Evolutionary conservation across 345 rosid species (phyloP), one percentile per base, ranked within the genome.

Genomic region (Conringia planisiliqua): DNA sequence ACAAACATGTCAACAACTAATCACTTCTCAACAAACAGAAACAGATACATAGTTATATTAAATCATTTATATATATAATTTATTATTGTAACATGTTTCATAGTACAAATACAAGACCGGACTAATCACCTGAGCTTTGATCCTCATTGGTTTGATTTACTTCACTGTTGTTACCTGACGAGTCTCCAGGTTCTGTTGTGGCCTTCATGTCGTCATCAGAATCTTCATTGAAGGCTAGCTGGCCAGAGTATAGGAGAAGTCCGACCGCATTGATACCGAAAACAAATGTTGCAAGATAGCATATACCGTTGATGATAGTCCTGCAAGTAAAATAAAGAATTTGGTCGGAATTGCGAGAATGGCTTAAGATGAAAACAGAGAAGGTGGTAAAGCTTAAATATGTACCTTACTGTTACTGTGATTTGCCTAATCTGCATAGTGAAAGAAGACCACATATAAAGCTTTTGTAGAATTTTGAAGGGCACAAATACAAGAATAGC

Each of bases 271-370:
- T 94, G 79, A 92, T 36, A 63, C 98, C 96, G 3, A 94, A 91
- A 68, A 91, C 97, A 78, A 88, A 95, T 16, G 99, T 92, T 10
- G 97, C 96, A 17, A 95, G 97, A 80, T 95, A 92, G 85, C 97
- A 92, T 71, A 90, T 16, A 22, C 99, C 97, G 16, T 95, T 95
- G 35, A 91, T 52, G 71, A 91, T 83, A 30, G 97, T 92, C 88
- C 99, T 95, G 90, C 47, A 4, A 51, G 4, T 59, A 35, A 44
- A 11, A 62, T 33, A 6, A 36, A 70, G 17, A 44, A 36, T 14
- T 52, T 43, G 26, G 48, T 76, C 42, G 13, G 38, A 50, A 40
- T 50, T 70, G 47, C 27, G 18, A 66, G 63, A 38, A 60, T 36
- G 59, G 30, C 22, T 48, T 35, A 14, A 18, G 33, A 75, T 33